A percentile compares a stretch with the other conserved stretches of the same genome.
phyloP scores from a whole-genome alignment of 352 stramenopile genomes.

The Phytopythium montanum region DNA sequence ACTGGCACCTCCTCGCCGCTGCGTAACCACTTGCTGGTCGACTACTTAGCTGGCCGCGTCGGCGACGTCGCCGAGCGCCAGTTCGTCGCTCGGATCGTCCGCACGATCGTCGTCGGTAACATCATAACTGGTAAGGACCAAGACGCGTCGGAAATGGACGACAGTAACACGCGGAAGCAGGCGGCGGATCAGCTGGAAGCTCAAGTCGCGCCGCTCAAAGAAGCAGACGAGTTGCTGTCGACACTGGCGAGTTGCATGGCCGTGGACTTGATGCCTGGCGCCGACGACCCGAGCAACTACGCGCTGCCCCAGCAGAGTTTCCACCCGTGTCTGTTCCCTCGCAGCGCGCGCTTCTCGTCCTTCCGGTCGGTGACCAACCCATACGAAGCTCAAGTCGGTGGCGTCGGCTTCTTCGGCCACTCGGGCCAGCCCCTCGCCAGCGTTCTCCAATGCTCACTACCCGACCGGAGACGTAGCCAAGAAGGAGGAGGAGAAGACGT shows the following conservation, averaged over 20 bases:
- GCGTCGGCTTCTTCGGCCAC: conserved; percentile 77
- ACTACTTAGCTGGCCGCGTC: conserved; percentile 72
- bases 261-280: conserved; percentile 91
- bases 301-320: conserved; percentile 93
- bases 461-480: conserved; percentile 4
- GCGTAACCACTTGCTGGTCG: conserved; percentile 59
- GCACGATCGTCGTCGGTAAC: conserved; percentile 74
- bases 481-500: not conserved
- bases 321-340: conserved; percentile 91
- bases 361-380: conserved; percentile 93
- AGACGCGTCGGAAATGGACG: conserved; percentile 9
- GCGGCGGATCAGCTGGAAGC: conserved; percentile 33
- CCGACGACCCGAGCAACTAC: conserved; percentile 86
- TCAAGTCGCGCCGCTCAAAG: conserved; percentile 50
- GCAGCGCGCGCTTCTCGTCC: conserved; percentile 68
- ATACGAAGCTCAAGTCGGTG: conserved; percentile 75
- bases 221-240: conserved; percentile 73
- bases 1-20: conserved; percentile 27
- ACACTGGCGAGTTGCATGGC: conserved; percentile 74
- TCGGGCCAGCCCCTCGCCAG: conserved; percentile 87
- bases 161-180: conserved; percentile 35
- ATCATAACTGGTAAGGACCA: conserved; percentile 26
- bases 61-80: conserved; percentile 46
- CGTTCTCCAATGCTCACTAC: conserved; percentile 63
- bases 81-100: conserved; percentile 69